Percentiles rank a stretch among this genome's conserved stretches.
Conservation (phyloP, 2,329 filamentous ascomycete species). For the Fusarium anguioides region DNA sequence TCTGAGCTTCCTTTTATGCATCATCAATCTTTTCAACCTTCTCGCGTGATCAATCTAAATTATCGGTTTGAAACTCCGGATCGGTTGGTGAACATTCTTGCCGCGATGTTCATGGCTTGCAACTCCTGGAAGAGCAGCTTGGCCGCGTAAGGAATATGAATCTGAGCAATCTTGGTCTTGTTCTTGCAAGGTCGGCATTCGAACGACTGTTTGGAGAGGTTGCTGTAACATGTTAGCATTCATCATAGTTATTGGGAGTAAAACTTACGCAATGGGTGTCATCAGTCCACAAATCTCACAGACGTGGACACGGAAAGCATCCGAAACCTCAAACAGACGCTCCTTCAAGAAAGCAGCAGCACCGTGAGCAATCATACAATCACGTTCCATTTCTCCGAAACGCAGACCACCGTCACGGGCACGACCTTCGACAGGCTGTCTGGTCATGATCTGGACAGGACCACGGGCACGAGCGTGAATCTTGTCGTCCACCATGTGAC, state of each 20-base stretch:
- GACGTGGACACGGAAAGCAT: constrained; percentile 97
- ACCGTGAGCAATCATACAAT: constrained; percentile 99
- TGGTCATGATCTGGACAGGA: constrained; percentile 95
- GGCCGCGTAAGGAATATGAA: constrained; percentile 97
- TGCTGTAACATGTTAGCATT: constrained; percentile 65
- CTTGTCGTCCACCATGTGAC: constrained; percentile 99
- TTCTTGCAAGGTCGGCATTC: constrained; percentile 98
- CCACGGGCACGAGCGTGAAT: constrained; percentile 98
- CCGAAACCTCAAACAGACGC: constrained; percentile 94
- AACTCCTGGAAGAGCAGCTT: constrained; percentile 99
- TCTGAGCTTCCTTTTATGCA: constrained; percentile 17
- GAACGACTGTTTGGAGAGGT: constrained; percentile 94
- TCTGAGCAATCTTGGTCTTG: constrained; percentile 98
- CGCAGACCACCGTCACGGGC: constrained; percentile 96
- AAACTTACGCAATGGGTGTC: constrained; percentile 96
- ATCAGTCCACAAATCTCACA: constrained; percentile 99
- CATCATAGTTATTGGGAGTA: background rate
- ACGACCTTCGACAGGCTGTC: constrained; percentile 98
- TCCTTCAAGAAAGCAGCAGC: constrained; percentile 98
- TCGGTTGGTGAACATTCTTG: constrained; percentile 93
- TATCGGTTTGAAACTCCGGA: constrained; percentile 79
- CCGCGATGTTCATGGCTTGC: constrained; percentile 97
- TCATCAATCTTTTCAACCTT: constrained; percentile 21
- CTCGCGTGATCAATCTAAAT: constrained; percentile 44
- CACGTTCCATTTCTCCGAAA: constrained; percentile 99